Base-by-base conservation (phyloP, 164 flowering plant genomes). In the Amborella trichopoda region DNA sequence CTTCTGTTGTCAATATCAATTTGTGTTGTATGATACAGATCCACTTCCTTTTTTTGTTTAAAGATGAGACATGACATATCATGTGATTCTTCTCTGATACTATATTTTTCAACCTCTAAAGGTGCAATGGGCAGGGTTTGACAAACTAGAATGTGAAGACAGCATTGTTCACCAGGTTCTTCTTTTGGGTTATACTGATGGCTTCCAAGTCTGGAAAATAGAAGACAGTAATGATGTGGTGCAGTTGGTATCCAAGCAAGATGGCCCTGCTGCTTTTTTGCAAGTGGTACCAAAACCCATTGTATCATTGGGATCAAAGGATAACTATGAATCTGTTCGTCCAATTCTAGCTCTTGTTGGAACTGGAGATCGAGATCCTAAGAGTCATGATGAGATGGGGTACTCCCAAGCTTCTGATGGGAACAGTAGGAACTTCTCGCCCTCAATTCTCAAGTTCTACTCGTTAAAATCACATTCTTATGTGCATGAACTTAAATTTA, bases 151-250 rank as follows among this genome's bases (percentile, higher is more conserved):
- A 60, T 56, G 46, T 48, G 76, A 72, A 27, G 67, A 61, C 22
- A 65, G 55, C 23, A 43, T 58, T 26, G 36, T 44, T 28, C 65
- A 81, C 32, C 67, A 23, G 54, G 77, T 81, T 59, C 83, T 85
- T 17, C 68, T 85, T 53, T 64, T 85, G 44, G 83, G 80, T 2
- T 77, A 68, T 54, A 74, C 70, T 26, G 70, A 75, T 54, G 95
- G 95, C 46, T 85, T 85, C 62, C 88, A 85, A 61, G 83, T 85
- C 52, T 81, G 88, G 88, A 91, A 81, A 69, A 83, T 81, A 58
- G 81, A 81, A 49, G 83, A 73, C 50, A 77, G 75, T 9, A 64
- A 79, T 61, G 75, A 85, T 59, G 85, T 85, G 45, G 64, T 62
- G 24, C 75, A 73, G 53, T 56, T 85, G 10, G 85, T 71, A 25